phyloP scores from a whole-genome alignment of 2,329 filamentous ascomycete genomes.

The Fusarium pseudoanthophilum region DNA sequence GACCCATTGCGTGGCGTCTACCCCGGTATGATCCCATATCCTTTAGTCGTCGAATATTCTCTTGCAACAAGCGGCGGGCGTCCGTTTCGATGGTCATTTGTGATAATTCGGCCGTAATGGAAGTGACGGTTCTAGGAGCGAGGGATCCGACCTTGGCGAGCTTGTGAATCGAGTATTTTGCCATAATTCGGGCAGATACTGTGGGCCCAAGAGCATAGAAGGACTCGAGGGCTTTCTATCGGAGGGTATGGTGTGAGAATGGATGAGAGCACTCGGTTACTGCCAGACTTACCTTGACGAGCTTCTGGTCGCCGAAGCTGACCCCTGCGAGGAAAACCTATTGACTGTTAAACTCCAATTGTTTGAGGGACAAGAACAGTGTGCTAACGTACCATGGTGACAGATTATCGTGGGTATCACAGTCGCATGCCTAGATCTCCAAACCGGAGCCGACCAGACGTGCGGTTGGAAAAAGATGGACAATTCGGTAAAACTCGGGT shows the following conservation, averaged over 20 bases:
- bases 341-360: background rate
- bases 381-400: conserved; percentile 38
- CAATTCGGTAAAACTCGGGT: conserved; percentile 44
- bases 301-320: conserved; percentile 84
- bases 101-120: conserved; percentile 85
- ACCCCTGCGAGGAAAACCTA: conserved; percentile 87
- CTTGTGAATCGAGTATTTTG: conserved; percentile 88
- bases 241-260: conserved; percentile 20
- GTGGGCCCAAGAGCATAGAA: conserved; percentile 88
- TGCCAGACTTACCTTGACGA: conserved; percentile 77
- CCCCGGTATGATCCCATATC: conserved; percentile 94
- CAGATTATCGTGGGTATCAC: conserved; percentile 33
- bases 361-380: background rate
- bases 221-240: conserved; percentile 76
- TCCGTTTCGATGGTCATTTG: conserved; percentile 96
- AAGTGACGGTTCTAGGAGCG: conserved; percentile 79
- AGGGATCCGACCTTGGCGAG: conserved; percentile 81
- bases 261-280: background rate
- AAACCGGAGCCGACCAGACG: conserved; percentile 15
- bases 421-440: conserved; percentile 38
- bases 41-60: conserved; percentile 86
- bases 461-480: conserved; percentile 37
- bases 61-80: conserved; percentile 77
- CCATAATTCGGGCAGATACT: conserved; percentile 79
- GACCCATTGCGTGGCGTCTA: conserved; percentile 87